phyloP scores from a whole-genome alignment of 495 filamentous ascomycete species.

The Oidiodendron maius region DNA sequence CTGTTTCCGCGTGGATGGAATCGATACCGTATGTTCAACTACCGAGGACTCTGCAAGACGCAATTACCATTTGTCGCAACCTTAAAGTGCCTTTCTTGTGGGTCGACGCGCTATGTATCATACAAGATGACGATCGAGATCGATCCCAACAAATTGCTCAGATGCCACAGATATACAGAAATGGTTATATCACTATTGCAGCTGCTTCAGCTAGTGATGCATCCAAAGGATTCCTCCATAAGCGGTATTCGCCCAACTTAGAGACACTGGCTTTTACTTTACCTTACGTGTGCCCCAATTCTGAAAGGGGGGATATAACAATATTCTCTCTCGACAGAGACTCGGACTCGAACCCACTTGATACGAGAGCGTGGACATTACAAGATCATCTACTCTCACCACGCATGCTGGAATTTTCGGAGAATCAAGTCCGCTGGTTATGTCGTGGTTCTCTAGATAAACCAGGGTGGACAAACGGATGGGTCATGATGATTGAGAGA shows the following conservation, averaged over 20 bases:
- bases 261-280: neutral
- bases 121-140: slow-evolving; percentile 16
- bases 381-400: too few species aligned
- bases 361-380: too few species aligned
- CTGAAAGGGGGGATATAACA: neutral
- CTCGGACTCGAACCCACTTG: neutral
- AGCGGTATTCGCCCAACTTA: neutral
- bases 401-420: too few species aligned
- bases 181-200: neutral
- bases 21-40: slow-evolving; percentile 5
- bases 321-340: neutral
- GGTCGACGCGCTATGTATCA: slow-evolving; percentile 27
- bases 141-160: neutral
- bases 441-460: too few species aligned
- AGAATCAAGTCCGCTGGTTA: too few species aligned
- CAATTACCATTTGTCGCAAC: slow-evolving; percentile 13
- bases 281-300: neutral
- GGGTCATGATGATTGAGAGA: too few species aligned
- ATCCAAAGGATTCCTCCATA: neutral
- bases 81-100: slow-evolving; percentile 21
- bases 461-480: too few species aligned
- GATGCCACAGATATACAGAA: neutral
- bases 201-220: neutral
- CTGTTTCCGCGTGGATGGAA: neutral
- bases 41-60: slow-evolving; percentile 19